Conservation (phyloP, 2,329 filamentous ascomycete genomes). For the Trichoderma sp. region DNA sequence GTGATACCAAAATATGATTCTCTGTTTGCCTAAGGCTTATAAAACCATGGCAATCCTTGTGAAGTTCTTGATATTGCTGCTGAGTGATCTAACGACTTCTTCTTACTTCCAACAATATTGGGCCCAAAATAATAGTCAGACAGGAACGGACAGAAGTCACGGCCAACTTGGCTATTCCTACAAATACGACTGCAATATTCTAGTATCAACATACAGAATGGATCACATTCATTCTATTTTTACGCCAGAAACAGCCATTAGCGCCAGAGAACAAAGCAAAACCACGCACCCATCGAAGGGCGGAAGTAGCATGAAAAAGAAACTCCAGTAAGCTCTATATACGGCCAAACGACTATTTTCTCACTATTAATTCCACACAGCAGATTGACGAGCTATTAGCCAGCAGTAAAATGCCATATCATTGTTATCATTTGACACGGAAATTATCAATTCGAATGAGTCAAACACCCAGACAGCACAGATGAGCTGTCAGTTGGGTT, state of each 20-base stretch:
- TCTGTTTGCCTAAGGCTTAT: not conserved
- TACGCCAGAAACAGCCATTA: not conserved
- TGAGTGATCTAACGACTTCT: not conserved
- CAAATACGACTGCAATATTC: not conserved
- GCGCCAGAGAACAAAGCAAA: not conserved
- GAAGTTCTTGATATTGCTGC: not conserved
- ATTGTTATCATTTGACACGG: not conserved
- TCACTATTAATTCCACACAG: not conserved
- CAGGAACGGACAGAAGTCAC: not conserved
- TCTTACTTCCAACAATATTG: not conserved
- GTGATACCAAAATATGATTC: not conserved
- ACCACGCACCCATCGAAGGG: not conserved
- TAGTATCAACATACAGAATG: not conserved
- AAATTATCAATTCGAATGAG: not conserved
- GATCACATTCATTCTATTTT: not conserved
- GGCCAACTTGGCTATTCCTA: not conserved
- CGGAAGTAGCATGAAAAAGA: not conserved
- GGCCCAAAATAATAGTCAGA: not conserved
- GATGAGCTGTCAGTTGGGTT: not conserved
- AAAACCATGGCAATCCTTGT: not conserved
- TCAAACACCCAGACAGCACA: not conserved
- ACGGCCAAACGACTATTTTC: not conserved
- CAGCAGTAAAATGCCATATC: not conserved
- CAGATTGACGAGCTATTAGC: not conserved
- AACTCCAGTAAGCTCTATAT: not conserved